Percentiles rank a stretch among this genome's conserved stretches.
phyloP scores from a whole-genome alignment of 768 basidiomycete species.

The Mrakia blollopis region DNA sequence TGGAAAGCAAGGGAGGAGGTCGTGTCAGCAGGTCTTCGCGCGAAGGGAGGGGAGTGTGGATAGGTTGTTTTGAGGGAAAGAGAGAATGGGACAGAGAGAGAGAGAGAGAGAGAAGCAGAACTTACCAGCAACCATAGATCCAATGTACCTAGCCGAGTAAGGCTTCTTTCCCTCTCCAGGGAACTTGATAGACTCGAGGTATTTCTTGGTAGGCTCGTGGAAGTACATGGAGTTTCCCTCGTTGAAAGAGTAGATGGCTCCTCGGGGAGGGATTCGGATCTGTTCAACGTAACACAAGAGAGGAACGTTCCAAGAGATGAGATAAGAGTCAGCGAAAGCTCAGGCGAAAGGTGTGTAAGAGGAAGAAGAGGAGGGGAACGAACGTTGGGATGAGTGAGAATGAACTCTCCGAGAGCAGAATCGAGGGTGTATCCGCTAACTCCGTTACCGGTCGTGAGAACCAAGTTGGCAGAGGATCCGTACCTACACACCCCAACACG shows the following conservation, averaged over 20 bases:
- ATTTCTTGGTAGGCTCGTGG: constrained; percentile 66
- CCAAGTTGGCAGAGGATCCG: constrained; percentile 94
- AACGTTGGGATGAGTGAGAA: constrained; percentile 93
- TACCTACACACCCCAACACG: constrained; percentile 58
- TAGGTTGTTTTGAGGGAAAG: too few species aligned
- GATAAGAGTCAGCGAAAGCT: constrained; percentile 2
- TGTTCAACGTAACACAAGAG: constrained; percentile 38
- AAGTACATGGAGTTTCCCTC: constrained; percentile 98
- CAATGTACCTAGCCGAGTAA: constrained; percentile 65
- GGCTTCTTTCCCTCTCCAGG: constrained; percentile 46
- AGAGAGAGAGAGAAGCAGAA: background rate
- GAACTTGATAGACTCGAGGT: constrained; percentile 63
- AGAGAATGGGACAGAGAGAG: background rate
- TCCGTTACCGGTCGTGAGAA: constrained; percentile 87
- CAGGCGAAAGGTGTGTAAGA: background rate
- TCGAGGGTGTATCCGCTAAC: constrained; percentile 99
- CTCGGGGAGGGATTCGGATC: constrained; percentile 89
- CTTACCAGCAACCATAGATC: constrained; percentile 79
- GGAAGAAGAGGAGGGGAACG: constrained; percentile 36
- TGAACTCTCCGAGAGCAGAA: constrained; percentile 91
- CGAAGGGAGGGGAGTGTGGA: background rate
- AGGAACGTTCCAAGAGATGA: background rate
- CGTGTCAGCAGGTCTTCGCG: background rate
- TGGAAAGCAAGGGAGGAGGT: background rate
- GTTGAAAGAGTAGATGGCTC: constrained; percentile 99